A percentile compares a stretch with the other conserved stretches of the same genome.
Conservation (phyloP, 1,139 yeast genomes). For the Geotrichum histeridarum region DNA sequence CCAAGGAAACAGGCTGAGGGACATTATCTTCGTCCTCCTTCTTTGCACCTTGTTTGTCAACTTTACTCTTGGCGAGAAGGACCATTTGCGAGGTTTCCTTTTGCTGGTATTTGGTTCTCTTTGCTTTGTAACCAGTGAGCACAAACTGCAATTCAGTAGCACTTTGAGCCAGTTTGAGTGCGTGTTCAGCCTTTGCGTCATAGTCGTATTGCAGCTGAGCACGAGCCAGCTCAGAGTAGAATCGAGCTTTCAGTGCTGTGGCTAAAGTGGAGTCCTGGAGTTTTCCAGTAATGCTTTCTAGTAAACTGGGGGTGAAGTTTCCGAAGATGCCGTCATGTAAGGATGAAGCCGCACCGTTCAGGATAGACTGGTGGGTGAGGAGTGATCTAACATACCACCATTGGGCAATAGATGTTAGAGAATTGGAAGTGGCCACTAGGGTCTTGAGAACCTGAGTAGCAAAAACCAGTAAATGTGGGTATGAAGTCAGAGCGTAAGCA, state of each 20-base stretch:
- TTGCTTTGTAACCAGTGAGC: conserved; percentile 84
- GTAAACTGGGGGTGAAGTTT: conserved; percentile 25
- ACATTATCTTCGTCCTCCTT: conserved; percentile 25
- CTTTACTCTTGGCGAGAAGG: conserved; percentile 63
- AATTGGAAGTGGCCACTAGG: neutral
- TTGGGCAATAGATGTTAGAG: conserved; percentile 21
- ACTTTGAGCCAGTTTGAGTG: conserved; percentile 49
- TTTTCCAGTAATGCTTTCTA: conserved; percentile 22
- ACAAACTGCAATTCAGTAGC: conserved; percentile 56
- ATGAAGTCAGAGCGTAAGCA: conserved; percentile 33
- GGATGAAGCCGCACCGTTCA: conserved; percentile 30
- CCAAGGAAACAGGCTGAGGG: conserved; percentile 40
- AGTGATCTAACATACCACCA: conserved; percentile 38
- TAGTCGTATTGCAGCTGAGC: conserved; percentile 52
- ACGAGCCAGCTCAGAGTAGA: conserved; percentile 58
- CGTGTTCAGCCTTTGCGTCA: conserved; percentile 56
- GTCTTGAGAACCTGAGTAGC: conserved; percentile 27
- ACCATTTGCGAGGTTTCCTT: conserved; percentile 67
- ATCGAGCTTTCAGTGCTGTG: conserved; percentile 33
- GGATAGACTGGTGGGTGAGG: conserved; percentile 37
- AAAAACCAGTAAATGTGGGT: conserved; percentile 33
- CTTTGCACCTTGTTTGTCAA: conserved; percentile 30
- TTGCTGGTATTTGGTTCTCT: conserved; percentile 77
- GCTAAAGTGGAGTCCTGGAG: conserved; percentile 20
- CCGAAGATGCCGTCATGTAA: conserved; percentile 32